Evolutionary conservation across 306 rosid species (phyloP).

Genomic region (Medicago lupulina): DNA sequence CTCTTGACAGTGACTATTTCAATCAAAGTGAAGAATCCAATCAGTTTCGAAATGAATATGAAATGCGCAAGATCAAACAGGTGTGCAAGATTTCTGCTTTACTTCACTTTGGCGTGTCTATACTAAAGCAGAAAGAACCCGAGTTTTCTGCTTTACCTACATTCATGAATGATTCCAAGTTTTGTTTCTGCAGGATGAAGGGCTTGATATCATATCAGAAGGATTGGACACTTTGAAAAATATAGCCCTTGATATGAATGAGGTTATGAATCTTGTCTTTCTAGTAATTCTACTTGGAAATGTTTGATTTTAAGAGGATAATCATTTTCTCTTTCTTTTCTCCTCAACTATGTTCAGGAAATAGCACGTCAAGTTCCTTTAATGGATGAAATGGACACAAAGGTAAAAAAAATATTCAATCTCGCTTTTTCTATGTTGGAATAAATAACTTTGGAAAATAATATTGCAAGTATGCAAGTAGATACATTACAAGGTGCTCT

Average conservation of each 20-base stretch:
- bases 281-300: conserved; percentile 13
- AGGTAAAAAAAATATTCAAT: conserved; percentile 51
- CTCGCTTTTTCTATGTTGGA: conserved; percentile 1
- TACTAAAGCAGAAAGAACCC: conserved; percentile 4
- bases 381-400: conserved; percentile 82
- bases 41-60: conserved; percentile 78
- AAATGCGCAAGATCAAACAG: conserved; percentile 88
- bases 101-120: conserved; percentile 31
- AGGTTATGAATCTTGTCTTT: conserved; percentile 51
- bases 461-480: not conserved
- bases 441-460: conserved; percentile 15
- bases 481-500: conserved; percentile 29
- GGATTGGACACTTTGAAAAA: conserved; percentile 80
- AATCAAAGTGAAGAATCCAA: conserved; percentile 73
- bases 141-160: conserved; percentile 15
- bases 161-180: conserved; percentile 29
- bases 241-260: conserved; percentile 86
- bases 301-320: conserved; percentile 33
- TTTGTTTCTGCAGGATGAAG: conserved; percentile 71
- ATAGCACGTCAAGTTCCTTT: conserved; percentile 86
- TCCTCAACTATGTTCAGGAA: conserved; percentile 63
- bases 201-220: conserved; percentile 88
- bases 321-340: conserved; percentile 20
- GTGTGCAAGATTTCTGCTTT: conserved; percentile 52
- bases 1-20: conserved; percentile 55